Percentiles rank a stretch among this genome's conserved stretches.
These are phyloP conservation scores for Lichtheimia hyalospora DNA, from an alignment of 371 early-diverging fungal species.

Conservation along the genomic window DNA sequence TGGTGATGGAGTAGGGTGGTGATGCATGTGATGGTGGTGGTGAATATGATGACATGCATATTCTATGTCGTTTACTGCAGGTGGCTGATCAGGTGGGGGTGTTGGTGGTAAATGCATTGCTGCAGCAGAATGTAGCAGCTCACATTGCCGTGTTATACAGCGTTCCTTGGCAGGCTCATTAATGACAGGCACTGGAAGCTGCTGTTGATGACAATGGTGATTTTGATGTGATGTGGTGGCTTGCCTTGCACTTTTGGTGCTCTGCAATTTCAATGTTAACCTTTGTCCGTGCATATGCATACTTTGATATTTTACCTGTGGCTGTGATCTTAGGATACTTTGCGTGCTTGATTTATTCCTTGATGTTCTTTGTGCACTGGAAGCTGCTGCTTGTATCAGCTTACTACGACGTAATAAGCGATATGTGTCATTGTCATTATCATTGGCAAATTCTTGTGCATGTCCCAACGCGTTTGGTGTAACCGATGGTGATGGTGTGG, in stretches of 20 bases:
- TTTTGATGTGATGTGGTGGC: background rate
- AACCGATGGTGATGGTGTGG: background rate
- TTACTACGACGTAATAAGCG: too few species aligned
- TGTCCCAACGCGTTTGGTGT: background rate
- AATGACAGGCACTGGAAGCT: constrained; percentile 1
- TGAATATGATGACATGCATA: background rate
- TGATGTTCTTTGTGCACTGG: too few species aligned
- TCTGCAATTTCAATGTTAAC: background rate
- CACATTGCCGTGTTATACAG: constrained; percentile 4
- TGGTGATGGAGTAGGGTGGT: too few species aligned
- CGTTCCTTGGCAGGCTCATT: constrained; percentile 3
- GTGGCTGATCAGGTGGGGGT: constrained; percentile 3
- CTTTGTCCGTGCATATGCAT: background rate
- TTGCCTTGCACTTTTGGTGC: background rate
- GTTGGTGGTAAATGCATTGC: constrained; percentile 9
- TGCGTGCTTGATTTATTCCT: background rate
- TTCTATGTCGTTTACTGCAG: background rate
- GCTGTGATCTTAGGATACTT: background rate
- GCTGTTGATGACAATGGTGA: background rate
- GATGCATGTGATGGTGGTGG: background rate
- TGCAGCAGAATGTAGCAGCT: constrained; percentile 1
- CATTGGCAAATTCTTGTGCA: too few species aligned
- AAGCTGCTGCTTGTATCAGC: too few species aligned
- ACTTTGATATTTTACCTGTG: background rate
- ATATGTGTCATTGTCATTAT: background rate